Conservation (phyloP, 495 filamentous ascomycete genomes). For the Daldinia decipiens region DNA sequence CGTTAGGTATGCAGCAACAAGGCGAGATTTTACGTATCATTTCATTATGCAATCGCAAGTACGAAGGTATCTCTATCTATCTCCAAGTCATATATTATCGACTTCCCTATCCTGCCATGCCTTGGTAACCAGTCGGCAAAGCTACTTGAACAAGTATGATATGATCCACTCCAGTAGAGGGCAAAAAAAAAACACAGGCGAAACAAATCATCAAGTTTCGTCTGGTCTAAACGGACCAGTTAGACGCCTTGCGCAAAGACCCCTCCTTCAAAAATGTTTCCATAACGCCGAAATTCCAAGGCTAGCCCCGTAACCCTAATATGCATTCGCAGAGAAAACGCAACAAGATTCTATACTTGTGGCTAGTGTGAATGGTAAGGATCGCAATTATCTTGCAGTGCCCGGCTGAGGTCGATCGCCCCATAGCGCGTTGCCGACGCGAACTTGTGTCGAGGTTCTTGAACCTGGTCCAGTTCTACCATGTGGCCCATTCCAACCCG, state of each 20-base stretch:
- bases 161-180: neutral
- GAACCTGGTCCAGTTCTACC: constrained; percentile 11
- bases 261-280: constrained; percentile 15
- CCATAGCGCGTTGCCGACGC: constrained; percentile 45
- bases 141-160: constrained; percentile 7
- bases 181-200: constrained; percentile 8
- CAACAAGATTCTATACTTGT: constrained; percentile 8
- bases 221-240: constrained; percentile 18
- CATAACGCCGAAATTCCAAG: constrained; percentile 30
- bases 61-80: constrained; percentile 36
- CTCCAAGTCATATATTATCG: constrained; percentile 6
- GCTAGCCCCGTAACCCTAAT: constrained; percentile 22
- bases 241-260: constrained; percentile 21
- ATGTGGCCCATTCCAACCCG: constrained; percentile 33
- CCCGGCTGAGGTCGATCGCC: constrained; percentile 34
- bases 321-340: constrained; percentile 33
- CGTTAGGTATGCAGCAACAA: neutral
- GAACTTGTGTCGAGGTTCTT: constrained; percentile 41
- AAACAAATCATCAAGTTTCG: constrained; percentile 33
- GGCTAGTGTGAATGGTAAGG: neutral
- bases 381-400: constrained; percentile 10
- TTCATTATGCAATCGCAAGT: constrained; percentile 30
- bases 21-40: constrained; percentile 10
- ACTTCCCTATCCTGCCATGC: constrained; percentile 6
- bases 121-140: constrained; percentile 19